Evolutionary conservation across 805 yeast species (phyloP).

Genomic region (Candida coleopterorum): DNA sequence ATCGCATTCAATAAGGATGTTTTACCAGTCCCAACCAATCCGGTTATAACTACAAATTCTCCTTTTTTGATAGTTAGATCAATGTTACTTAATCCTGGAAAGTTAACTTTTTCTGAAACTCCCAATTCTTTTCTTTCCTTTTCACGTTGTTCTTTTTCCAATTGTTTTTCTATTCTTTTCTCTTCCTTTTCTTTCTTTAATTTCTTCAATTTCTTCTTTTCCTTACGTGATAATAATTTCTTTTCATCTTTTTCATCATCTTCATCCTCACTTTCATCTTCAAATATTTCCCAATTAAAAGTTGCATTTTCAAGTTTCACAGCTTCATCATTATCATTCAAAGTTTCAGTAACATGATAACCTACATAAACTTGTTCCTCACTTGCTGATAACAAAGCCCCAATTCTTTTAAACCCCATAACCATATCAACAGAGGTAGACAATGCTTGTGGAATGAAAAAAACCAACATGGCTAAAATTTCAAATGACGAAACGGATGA

Average conservation of each 20-base stretch:
- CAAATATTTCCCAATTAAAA: conserved; percentile 60
- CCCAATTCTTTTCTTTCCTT: conserved; percentile 5
- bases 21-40: conserved; percentile 80
- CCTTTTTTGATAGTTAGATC: conserved; percentile 53
- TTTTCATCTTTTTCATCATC: conserved; percentile 12
- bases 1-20: conserved; percentile 67
- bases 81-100: conserved; percentile 46
- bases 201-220: conserved; percentile 15
- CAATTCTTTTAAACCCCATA: conserved; percentile 54
- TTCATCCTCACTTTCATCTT: conserved; percentile 11
- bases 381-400: conserved; percentile 41
- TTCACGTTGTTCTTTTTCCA: conserved; percentile 6
- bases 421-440: conserved; percentile 62
- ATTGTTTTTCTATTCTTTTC: conserved; percentile 4
- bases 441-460: conserved; percentile 61
- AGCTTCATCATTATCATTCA: conserved; percentile 23
- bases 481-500: conserved; percentile 63
- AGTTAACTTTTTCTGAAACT: conserved; percentile 10
- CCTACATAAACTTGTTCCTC: conserved; percentile 25
- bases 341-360: conserved; percentile 4
- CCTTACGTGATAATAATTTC: conserved; percentile 15
- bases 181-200: conserved; percentile 7
- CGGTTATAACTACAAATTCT: conserved; percentile 73
- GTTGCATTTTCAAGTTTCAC: conserved; percentile 48
- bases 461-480: conserved; percentile 51